Conservation (phyloP, 805 yeast species). For the Kuraishia borneana region DNA sequence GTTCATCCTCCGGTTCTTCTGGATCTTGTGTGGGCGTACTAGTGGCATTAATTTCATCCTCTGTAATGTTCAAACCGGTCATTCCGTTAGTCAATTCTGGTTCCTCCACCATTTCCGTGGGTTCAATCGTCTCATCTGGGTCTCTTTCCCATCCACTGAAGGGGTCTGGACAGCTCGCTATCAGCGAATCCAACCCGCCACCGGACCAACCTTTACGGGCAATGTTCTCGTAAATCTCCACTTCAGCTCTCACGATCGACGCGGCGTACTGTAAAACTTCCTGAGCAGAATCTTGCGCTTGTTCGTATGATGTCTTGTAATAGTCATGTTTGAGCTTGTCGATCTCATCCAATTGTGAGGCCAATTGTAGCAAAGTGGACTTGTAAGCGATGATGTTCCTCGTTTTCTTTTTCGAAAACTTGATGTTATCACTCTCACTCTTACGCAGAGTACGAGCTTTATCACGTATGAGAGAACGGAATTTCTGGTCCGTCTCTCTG, state of each 20-base stretch:
- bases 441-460: slow-evolving; percentile 41
- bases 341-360: slow-evolving; percentile 68
- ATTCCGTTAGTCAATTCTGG: too few relatives aligned
- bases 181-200: slow-evolving; percentile 68
- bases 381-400: slow-evolving; percentile 63
- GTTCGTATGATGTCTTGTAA: slow-evolving; percentile 49
- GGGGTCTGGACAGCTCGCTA: slow-evolving; percentile 58
- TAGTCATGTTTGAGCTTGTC: slow-evolving; percentile 68
- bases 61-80: neutral
- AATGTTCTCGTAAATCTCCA: slow-evolving; percentile 69
- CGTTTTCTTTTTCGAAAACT: slow-evolving; percentile 45
- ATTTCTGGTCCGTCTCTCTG: slow-evolving; percentile 35
- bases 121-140: neutral
- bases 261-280: slow-evolving; percentile 45
- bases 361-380: slow-evolving; percentile 52
- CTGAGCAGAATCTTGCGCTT: slow-evolving; percentile 52
- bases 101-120: neutral
- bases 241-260: slow-evolving; percentile 63
- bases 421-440: slow-evolving; percentile 51
- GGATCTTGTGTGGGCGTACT: neutral
- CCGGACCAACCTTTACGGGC: slow-evolving; percentile 84
- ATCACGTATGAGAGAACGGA: slow-evolving; percentile 39
- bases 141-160: slow-evolving; percentile 16
- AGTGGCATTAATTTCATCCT: neutral
- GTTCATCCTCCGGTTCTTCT: neutral